Conservation (phyloP, 768 basidiomycete species). For the Suillus subalutaceus region DNA sequence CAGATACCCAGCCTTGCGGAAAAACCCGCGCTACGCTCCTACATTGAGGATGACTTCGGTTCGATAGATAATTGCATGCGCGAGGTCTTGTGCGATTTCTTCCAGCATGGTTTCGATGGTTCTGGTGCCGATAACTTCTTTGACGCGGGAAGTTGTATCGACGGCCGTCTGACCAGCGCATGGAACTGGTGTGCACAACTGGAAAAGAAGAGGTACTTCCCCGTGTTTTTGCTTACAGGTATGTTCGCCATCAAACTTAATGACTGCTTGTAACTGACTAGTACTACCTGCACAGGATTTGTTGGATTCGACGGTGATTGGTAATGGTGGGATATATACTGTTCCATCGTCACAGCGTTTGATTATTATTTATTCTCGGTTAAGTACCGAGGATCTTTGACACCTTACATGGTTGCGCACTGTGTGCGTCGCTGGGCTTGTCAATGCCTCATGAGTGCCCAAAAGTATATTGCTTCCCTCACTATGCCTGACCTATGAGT, state of each 20-base stretch:
- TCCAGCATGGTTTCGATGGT: constrained; percentile 86
- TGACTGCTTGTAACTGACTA: neutral
- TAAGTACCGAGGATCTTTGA: neutral
- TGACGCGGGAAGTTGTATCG: constrained; percentile 84
- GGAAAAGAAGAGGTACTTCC: constrained; percentile 88
- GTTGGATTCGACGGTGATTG: constrained; percentile 87
- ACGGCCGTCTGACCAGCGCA: constrained; percentile 84
- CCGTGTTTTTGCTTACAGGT: constrained; percentile 78
- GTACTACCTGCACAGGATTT: constrained; percentile 53
- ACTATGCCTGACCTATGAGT: constrained; percentile 43
- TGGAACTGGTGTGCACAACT: constrained; percentile 91
- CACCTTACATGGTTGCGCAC: neutral
- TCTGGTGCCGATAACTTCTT: constrained; percentile 92
- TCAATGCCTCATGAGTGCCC: constrained; percentile 7
- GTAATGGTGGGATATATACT: constrained; percentile 40
- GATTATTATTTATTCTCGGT: neutral
- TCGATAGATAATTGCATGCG: constrained; percentile 66
- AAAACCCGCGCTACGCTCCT: constrained; percentile 72
- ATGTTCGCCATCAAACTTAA: constrained; percentile 25
- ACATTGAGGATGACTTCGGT: constrained; percentile 84
- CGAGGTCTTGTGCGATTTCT: constrained; percentile 83
- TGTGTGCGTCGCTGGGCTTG: neutral
- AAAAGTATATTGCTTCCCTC: constrained; percentile 43
- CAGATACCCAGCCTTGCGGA: constrained; percentile 68
- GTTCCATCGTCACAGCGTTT: neutral